Evolutionary conservation across 768 basidiomycete genomes (phyloP).

Genomic region (Hebeloma cylindrosporum): DNA sequence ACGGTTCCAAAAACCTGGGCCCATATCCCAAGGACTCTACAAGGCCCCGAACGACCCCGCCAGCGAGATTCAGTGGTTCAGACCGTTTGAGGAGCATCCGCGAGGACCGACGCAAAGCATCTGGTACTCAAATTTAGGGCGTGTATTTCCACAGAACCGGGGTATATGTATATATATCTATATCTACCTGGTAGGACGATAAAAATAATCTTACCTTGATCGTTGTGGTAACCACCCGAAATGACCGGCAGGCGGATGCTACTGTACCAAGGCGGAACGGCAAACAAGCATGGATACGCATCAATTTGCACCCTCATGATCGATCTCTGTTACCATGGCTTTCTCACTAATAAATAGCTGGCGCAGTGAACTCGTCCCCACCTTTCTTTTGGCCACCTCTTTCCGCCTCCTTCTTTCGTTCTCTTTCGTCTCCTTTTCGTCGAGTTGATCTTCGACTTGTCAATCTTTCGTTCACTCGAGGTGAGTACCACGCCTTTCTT

Average conservation of each 20-base stretch:
- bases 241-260: conserved; percentile 2
- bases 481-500: conserved; percentile 30
- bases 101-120: conserved; percentile 43
- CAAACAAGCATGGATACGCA: conserved; percentile 18
- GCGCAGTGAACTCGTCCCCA: conserved; percentile 17
- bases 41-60: neutral
- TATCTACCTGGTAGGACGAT: no score
- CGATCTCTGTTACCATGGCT: conserved; percentile 38
- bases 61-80: conserved; percentile 8
- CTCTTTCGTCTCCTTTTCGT: conserved; percentile 48
- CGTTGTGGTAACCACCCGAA: conserved; percentile 1
- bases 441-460: conserved; percentile 69
- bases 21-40: neutral
- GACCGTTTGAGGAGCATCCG: conserved; percentile 52
- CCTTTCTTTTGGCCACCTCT: conserved; percentile 36
- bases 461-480: conserved; percentile 54
- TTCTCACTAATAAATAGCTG: conserved; percentile 27
- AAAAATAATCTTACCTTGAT: no score
- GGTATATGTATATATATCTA: no score
- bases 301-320: conserved; percentile 18
- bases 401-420: conserved; percentile 34
- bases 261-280: conserved; percentile 8
- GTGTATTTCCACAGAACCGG: neutral
- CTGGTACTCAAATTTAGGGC: neutral
- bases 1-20: conserved; percentile 3